These are phyloP conservation scores for Trametes versicolor DNA, from an alignment of 1,284 basidiomycete genomes.

Conservation along the genomic window DNA sequence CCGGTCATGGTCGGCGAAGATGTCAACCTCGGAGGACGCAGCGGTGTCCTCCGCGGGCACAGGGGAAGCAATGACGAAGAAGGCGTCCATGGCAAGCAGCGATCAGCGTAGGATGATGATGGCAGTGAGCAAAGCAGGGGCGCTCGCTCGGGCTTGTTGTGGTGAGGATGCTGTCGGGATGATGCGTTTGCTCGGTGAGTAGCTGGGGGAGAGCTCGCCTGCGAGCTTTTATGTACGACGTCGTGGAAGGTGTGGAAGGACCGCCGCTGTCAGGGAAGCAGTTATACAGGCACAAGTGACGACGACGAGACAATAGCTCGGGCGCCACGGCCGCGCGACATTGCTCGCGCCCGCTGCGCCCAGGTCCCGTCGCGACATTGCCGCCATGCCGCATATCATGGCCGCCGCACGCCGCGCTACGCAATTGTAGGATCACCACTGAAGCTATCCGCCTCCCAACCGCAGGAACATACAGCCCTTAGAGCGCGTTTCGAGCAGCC, in stretches of 20 bases:
- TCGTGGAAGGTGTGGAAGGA: slow-evolving; percentile 10
- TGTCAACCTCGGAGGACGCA: slow-evolving; percentile 18
- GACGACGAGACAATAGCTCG: slow-evolving; percentile 29
- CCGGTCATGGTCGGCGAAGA: slow-evolving; percentile 31
- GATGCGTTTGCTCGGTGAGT: slow-evolving; percentile 22
- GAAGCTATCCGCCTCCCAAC: slow-evolving; percentile 21
- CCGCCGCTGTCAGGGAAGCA: slow-evolving; percentile 16
- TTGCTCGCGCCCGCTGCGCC: slow-evolving; percentile 22
- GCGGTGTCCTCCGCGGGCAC: slow-evolving; percentile 29
- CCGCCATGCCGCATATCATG: slow-evolving; percentile 1
- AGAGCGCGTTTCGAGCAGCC: slow-evolving; percentile 1
- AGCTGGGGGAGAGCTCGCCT: slow-evolving; percentile 1
- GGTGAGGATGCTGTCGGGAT: slow-evolving; percentile 15
- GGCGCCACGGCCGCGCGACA: slow-evolving; percentile 25
- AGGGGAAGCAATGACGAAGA: slow-evolving; percentile 34
- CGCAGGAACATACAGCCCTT: slow-evolving; percentile 10
- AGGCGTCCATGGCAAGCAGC: slow-evolving; percentile 32
- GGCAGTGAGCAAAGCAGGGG: neutral
- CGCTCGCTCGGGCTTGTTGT: slow-evolving; percentile 21
- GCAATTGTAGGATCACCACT: slow-evolving; percentile 19
- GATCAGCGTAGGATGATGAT: slow-evolving; percentile 1
- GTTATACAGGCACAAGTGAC: slow-evolving; percentile 29
- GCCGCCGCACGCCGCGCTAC: slow-evolving; percentile 2
- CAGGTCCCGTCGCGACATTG: slow-evolving; percentile 25
- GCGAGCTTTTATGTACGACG: slow-evolving; percentile 25